Base-by-base conservation (phyloP, 176 grass and related monocot species). In the Paspalum vaginatum region DNA sequence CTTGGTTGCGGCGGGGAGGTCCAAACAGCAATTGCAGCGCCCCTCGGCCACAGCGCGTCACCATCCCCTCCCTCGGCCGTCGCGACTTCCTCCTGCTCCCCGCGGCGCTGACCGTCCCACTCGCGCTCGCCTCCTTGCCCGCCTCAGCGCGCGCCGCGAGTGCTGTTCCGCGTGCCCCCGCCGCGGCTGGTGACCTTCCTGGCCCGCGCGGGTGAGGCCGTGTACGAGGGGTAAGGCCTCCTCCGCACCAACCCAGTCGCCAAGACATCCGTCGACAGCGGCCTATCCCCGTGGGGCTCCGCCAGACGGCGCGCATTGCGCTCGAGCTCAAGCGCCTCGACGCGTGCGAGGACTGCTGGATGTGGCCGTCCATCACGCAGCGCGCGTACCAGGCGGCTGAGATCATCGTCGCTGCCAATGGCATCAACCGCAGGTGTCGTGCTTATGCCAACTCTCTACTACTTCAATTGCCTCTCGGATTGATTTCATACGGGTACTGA, bases 321-420 rank as follows among this genome's bases (percentile, higher is more conserved):
- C 88, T 92, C 58, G 95, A 98, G 83, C 92, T 98, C 54, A 70
- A 87, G 42, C 83, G 74, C 64, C 80, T 98, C 27, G 92, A 92
- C 15, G 95, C 95, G 17, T 98, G 92, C 88, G 92, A 94, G 56
- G 90, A 92, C 52, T 98, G 92, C 85, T 98, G 95, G 95, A 94
- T 94, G 63, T 98, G 92, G 95, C 88, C 92, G 0, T 98, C 95
- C 63, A 98, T 98, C 77, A 98, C 92, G 75, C 95, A 98, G 81
- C 77, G 95, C 26, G 75, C 95, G 65, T 98, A 98, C 80, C 95
- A 98, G 84, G 88, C 88, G 11, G 95, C 92, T 9, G 92, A 98
- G 84, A 94, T 94, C 83, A 98, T 98, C 12, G 95, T 92, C 4
- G 87, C 92, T 38, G 78, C 87, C 60, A 94, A 94, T 54, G 84